A percentile compares a stretch with the other conserved stretches of the same genome.
phyloP scores from a whole-genome alignment of 371 early-diverging fungal species.

The Mortierella sp. region DNA sequence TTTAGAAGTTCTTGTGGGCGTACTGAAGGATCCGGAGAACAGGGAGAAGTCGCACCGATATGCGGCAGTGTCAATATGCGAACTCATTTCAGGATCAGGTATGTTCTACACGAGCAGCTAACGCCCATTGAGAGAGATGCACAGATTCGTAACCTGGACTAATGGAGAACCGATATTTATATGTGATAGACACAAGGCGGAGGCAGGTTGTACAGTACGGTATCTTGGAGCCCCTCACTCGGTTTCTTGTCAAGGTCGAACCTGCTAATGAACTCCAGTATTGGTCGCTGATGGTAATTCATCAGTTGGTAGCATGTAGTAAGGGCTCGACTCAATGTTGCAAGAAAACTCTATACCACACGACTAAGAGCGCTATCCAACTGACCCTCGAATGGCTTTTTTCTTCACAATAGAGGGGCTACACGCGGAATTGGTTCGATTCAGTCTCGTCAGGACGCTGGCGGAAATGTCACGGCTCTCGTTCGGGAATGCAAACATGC shows the following conservation, averaged over 20 bases:
- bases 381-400: background rate
- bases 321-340: conserved; percentile 11
- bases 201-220: conserved; percentile 69
- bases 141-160: background rate
- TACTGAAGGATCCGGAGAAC: conserved; percentile 69
- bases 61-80: conserved; percentile 79
- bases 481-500: conserved; percentile 88
- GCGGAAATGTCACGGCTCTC: conserved; percentile 80
- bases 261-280: conserved; percentile 84
- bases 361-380: background rate
- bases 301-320: conserved; percentile 81
- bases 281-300: conserved; percentile 83
- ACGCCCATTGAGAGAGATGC: background rate
- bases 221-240: conserved; percentile 71
- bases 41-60: conserved; percentile 74
- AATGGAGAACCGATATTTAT: background rate
- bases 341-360: background rate
- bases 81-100: conserved; percentile 77
- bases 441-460: conserved; percentile 72
- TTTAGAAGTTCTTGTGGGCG: conserved; percentile 71
- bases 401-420: conserved; percentile 60
- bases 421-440: conserved; percentile 69
- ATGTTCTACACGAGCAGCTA: background rate
- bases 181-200: conserved; percentile 31
- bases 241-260: conserved; percentile 67